These are phyloP conservation scores for Boletus hoseneyae DNA, from an alignment of 1,284 basidiomycete genomes.

Conservation along the genomic window DNA sequence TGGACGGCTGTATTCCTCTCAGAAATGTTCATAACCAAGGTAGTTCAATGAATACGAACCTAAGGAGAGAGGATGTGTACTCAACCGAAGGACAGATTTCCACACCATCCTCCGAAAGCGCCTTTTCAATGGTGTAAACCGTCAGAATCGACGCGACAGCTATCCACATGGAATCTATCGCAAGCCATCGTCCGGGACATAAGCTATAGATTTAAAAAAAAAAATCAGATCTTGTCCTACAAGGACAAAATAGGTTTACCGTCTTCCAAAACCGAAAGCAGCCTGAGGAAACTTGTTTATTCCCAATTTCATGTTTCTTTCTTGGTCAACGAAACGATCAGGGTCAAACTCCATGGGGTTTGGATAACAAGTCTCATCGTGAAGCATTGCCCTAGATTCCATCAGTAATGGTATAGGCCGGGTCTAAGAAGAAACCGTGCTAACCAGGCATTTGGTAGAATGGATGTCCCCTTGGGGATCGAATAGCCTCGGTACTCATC, in stretches of 20 bases:
- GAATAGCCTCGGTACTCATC: slow-evolving; percentile 43
- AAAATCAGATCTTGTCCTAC: not conserved
- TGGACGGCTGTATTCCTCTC: slow-evolving; percentile 37
- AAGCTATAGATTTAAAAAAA: slow-evolving; percentile 31
- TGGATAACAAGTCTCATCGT: slow-evolving; percentile 24
- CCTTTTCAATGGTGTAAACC: slow-evolving; percentile 41
- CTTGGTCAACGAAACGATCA: slow-evolving; percentile 22
- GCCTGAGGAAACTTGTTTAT: slow-evolving; percentile 31
- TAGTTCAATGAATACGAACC: slow-evolving; percentile 31
- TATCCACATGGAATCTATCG: slow-evolving; percentile 48
- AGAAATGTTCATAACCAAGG: slow-evolving; percentile 1
- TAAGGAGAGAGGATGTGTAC: slow-evolving; percentile 43
- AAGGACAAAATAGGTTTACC: slow-evolving; percentile 29
- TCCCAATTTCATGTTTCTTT: slow-evolving; percentile 21
- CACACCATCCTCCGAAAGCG: slow-evolving; percentile 40
- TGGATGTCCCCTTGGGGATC: slow-evolving; percentile 42
- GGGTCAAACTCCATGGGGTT: slow-evolving; percentile 24
- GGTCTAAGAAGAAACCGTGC: slow-evolving; percentile 3
- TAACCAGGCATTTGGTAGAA: slow-evolving; percentile 44
- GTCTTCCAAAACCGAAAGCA: slow-evolving; percentile 43
- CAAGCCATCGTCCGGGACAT: slow-evolving; percentile 48
- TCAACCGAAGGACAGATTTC: slow-evolving; percentile 39
- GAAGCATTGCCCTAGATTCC: slow-evolving; percentile 26
- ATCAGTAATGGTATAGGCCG: slow-evolving; percentile 3
- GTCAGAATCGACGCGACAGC: slow-evolving; percentile 43